Base-by-base conservation (phyloP, 2,329 filamentous ascomycete genomes). In the Macroventuria anomochaeta region DNA sequence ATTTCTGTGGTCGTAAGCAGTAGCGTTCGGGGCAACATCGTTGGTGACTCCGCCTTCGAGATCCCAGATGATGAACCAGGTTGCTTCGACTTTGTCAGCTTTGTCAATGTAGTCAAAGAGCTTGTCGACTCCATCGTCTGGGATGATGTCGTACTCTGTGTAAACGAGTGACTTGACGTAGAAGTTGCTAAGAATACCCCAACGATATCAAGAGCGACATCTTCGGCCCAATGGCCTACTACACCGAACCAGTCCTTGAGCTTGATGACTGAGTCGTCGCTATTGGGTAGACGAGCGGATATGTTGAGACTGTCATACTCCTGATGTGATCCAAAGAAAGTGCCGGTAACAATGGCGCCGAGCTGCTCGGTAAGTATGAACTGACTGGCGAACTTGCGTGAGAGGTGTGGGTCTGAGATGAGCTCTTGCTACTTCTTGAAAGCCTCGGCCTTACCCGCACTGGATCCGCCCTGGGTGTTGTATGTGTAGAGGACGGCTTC, bases 371-470 rank as follows among this genome's bases (percentile, higher is more conserved):
- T 68, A 8, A 75, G 29, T 25, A 72, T 70, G 57, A 70, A 69
- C 26, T 71, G 63, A 2, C 60, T 64, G 1, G 72, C 67, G 28
- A 75, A 74, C 39, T 73, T 73, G 15, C 72, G 65, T 1, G 61
- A 64, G 1, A 75, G 64, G 1, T 52, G 18, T 0, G 70, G 70
- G n/a, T 72, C 65, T 0, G 70, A 59, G 17, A 72, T 63, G n/a
- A 74, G 60, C 18, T 57, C 53, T 41, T 74, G 72, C 72, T 71
- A 75, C 43, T 67, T 61, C 50, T 74, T 73, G 63, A 73, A 75
- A 0, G 69, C 64, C 4, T 59, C 44, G 2, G 72, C 71, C 26
- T 70, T 69, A 2, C 53, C 55, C 2, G 49, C 42, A 1, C 62
- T 41, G 23, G 57, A 57, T 15, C 70, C 70, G 18, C 57, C 63